Evolutionary conservation across 805 yeast genomes (phyloP), one percentile per base, ranked within the genome.

Genomic region (Wickerhamiella parazyma): DNA sequence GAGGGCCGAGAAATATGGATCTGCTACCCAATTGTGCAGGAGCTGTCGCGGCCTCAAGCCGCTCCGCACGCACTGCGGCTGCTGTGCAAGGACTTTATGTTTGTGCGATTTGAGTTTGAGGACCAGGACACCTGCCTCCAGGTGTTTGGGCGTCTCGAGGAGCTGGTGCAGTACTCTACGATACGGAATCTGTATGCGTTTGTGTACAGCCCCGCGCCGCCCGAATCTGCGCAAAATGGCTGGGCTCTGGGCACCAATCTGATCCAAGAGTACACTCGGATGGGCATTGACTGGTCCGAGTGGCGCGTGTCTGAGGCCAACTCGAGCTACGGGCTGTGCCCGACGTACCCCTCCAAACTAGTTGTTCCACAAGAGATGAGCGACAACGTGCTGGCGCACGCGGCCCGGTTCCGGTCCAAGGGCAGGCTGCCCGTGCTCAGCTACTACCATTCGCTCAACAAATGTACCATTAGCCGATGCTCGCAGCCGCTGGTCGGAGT

Each of bases 401-500:
- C 95, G 0, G 78, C 81, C 4, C 80, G 80, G 53, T 91, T 75
- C 58, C 66, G 98, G 36, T 85, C 96, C 1, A 87, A 89, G 57
- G 74, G 72, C 46, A 65, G 98, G 49, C 72, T 91, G 4, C 97
- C 97, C 0, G 80, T 77, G 0, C 62, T 91, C 34, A 73, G 87
- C 1, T 91, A 86, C 60, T 78, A 72, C 55, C 82, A 86, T 58
- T 61, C 71, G 40, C 63, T 69, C 36, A 84, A 67, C 50, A 42
- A 51, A 1, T 78, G 91, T 55, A 72, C 91, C 1, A 85, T 91
- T 14, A 78, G 91, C 0, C 68, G 98, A 46, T 83, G 95, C 53
- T 70, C 96, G 2, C 98, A 91, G 63, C 98, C 98, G 0, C 62
- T 89, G 50, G 87, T 87, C 0, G 97, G 98, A 0, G 54, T 91